A percentile compares a stretch with the other conserved stretches of the same genome.
Evolutionary conservation across 2,329 filamentous ascomycete genomes (phyloP).

Genomic region (Lizonia empirigonia): DNA sequence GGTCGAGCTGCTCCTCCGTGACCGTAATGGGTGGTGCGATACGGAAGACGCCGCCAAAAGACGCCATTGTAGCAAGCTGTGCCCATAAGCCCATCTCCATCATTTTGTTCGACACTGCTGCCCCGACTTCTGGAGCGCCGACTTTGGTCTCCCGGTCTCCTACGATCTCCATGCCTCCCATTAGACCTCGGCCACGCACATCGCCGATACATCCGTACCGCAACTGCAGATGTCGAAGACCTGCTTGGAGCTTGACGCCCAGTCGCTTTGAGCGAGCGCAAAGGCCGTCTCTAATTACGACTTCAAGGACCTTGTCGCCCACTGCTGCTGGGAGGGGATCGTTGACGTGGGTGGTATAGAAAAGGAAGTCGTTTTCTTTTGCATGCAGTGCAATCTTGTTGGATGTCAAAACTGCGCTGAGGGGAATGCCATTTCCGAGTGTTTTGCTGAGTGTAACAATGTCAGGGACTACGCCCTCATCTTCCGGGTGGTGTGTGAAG

Average conservation of each 20-base stretch:
- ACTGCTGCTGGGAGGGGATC: slow-evolving; percentile 38
- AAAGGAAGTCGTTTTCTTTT: slow-evolving; percentile 32
- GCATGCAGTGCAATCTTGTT: slow-evolving; percentile 23
- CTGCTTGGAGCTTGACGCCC: slow-evolving; percentile 27
- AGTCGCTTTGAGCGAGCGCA: slow-evolving; percentile 19
- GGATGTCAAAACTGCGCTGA: slow-evolving; percentile 35
- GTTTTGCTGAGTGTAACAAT: slow-evolving; percentile 44
- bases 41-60: slow-evolving; percentile 57
- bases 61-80: slow-evolving; percentile 30
- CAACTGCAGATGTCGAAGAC: slow-evolving; percentile 24
- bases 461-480: slow-evolving; percentile 49
- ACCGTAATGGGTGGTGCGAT: slow-evolving; percentile 67
- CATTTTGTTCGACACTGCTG: slow-evolving; percentile 25
- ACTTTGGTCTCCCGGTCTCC: slow-evolving; percentile 28
- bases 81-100: slow-evolving; percentile 32
- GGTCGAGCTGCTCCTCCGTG: slow-evolving; percentile 48
- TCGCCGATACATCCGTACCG: slow-evolving; percentile 41
- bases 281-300: slow-evolving; percentile 36
- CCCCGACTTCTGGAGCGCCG: slow-evolving; percentile 31
- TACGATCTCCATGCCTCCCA: slow-evolving; percentile 40
- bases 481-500: slow-evolving; percentile 32
- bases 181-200: slow-evolving; percentile 36
- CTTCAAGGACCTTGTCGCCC: slow-evolving; percentile 39
- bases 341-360: slow-evolving; percentile 40
- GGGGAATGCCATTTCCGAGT: slow-evolving; percentile 37